Evolutionary conservation across 2,329 filamentous ascomycete genomes (phyloP).

Genomic region (Neofusicoccum kwambonambiense): DNA sequence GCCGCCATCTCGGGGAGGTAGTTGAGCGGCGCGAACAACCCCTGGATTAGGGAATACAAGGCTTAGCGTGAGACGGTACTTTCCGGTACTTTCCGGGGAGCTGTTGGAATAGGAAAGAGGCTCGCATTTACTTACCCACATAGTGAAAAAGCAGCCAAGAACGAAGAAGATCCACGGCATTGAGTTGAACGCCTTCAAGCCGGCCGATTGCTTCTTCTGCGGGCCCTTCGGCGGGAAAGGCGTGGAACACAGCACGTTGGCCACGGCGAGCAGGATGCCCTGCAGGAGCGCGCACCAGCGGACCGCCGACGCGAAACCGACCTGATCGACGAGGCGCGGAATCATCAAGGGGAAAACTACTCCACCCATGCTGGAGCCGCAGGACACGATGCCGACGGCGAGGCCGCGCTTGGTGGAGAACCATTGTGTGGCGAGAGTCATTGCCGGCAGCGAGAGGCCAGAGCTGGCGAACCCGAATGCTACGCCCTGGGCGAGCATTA

Average conservation of each 20-base stretch:
- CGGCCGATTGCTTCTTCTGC: slow-evolving; percentile 1
- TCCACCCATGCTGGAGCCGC: slow-evolving; percentile 48
- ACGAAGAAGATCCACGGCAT: slow-evolving; percentile 15
- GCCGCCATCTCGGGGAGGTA: slow-evolving; percentile 57
- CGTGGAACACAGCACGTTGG: slow-evolving; percentile 11
- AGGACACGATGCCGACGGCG: slow-evolving; percentile 47
- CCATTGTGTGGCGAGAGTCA: slow-evolving; percentile 49
- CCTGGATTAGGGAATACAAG: slow-evolving; percentile 38
- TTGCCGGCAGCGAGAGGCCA: slow-evolving; percentile 43
- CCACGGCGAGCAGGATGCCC: slow-evolving; percentile 13
- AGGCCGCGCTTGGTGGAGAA: slow-evolving; percentile 46
- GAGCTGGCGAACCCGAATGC: slow-evolving; percentile 49
- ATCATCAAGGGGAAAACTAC: slow-evolving; percentile 58
- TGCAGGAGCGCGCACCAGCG: slow-evolving; percentile 20
- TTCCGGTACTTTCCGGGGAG: not conserved
- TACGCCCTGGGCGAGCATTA: slow-evolving; percentile 50
- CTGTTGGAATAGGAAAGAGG: not conserved
- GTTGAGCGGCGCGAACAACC: slow-evolving; percentile 51
- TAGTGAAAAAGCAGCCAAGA: slow-evolving; percentile 19
- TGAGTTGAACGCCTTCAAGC: slow-evolving; percentile 9
- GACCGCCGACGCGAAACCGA: slow-evolving; percentile 57
- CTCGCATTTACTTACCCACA: slow-evolving; percentile 16
- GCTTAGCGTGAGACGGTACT: slow-evolving; percentile 34
- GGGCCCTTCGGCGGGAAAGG: slow-evolving; percentile 8
- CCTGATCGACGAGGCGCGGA: slow-evolving; percentile 48